Percentiles rank a stretch among this genome's conserved stretches.
Conservation (phyloP, 257 asterid genomes). For the Lycium ferocissimum region DNA sequence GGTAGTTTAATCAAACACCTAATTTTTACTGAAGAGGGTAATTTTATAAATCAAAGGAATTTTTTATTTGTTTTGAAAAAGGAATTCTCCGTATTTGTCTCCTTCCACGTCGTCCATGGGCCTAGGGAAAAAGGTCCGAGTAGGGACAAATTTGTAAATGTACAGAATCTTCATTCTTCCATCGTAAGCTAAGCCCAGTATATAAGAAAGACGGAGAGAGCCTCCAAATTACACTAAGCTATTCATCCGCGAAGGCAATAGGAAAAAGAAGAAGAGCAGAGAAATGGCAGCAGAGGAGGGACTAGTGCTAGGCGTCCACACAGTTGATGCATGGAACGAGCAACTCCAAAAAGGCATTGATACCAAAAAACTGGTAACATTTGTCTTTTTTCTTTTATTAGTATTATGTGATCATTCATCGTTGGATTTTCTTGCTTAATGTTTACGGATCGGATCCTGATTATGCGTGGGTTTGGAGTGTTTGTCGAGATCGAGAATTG, state of each 20-base stretch:
- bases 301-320: constrained; percentile 80
- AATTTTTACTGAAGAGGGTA: too few species aligned
- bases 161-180: neutral
- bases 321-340: constrained; percentile 65
- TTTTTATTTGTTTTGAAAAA: too few species aligned
- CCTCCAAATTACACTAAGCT: neutral
- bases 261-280: constrained; percentile 14
- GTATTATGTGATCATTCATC: neutral
- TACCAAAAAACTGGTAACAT: constrained; percentile 60
- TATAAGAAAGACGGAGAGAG: constrained; percentile 25
- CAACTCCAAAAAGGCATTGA: constrained; percentile 75
- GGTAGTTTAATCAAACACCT: too few species aligned
- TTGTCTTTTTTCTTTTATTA: neutral
- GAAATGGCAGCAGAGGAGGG: constrained; percentile 71
- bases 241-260: neutral
- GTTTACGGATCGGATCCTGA: neutral
- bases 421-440: neutral
- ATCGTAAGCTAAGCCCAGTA: neutral
- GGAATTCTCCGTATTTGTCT: neutral
- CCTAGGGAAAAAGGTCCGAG: neutral
- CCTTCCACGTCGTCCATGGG: neutral
- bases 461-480: neutral
- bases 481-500: neutral
- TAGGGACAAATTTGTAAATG: constrained; percentile 20
- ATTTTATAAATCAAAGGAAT: too few species aligned